A percentile compares a stretch with the other conserved stretches of the same genome.
Evolutionary conservation across 2,329 filamentous ascomycete genomes (phyloP).

Genomic region (Fusarium albidum): DNA sequence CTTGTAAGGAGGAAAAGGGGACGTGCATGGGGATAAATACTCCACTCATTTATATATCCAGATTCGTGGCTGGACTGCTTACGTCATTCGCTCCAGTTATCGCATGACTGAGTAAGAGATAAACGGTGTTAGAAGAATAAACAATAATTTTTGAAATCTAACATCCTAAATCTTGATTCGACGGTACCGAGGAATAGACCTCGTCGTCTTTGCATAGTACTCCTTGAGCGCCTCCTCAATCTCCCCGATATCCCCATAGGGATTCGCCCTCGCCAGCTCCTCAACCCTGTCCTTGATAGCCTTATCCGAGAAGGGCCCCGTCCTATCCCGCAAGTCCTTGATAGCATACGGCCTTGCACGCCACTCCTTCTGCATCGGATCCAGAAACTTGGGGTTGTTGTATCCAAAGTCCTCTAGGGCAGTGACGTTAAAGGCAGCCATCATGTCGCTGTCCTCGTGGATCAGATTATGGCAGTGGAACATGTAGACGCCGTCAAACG

Average conservation of each 20-base stretch:
- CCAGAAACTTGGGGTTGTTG: constrained; percentile 25
- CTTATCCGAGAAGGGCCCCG: constrained; percentile 4
- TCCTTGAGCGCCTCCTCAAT: constrained; percentile 7
- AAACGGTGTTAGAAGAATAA: too few relatives aligned
- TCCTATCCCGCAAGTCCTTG: neutral
- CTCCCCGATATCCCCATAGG: constrained; percentile 7
- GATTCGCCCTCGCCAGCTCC: constrained; percentile 6
- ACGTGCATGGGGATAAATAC: too few relatives aligned
- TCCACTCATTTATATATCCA: too few relatives aligned
- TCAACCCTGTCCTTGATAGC: constrained; percentile 1
- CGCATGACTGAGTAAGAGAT: too few relatives aligned
- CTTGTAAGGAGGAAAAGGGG: too few relatives aligned
- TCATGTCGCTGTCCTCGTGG: constrained; percentile 57
- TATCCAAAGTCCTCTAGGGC: constrained; percentile 49
- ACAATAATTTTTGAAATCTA: too few relatives aligned
- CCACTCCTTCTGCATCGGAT: constrained; percentile 20
- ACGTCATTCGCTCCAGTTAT: too few relatives aligned
- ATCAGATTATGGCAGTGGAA: constrained; percentile 58
- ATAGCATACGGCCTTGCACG: constrained; percentile 3
- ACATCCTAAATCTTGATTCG: neutral
- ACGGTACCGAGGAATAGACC: neutral
- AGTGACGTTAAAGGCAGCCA: constrained; percentile 56
- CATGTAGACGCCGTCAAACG: constrained; percentile 62
- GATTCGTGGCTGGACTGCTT: too few relatives aligned
- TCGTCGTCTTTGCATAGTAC: constrained; percentile 2